Evolutionary conservation across 2,329 filamentous ascomycete species (phyloP).

Genomic region (Eutypa lata): DNA sequence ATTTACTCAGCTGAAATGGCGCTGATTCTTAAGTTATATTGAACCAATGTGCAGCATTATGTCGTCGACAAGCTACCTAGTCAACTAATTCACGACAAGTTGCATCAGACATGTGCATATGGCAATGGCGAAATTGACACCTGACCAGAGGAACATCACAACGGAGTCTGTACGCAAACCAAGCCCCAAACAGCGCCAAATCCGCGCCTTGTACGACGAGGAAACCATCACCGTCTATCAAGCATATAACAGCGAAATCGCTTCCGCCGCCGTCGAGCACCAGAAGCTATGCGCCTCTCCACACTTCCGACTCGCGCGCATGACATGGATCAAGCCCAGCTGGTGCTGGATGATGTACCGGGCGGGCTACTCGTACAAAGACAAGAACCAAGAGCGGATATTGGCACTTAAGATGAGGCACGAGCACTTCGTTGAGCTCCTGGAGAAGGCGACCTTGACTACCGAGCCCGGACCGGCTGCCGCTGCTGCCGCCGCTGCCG

Average conservation of each 20-base stretch:
- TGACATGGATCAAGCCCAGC: slow-evolving; percentile 65
- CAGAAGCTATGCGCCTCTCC: slow-evolving; percentile 53
- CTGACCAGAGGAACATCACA: no score
- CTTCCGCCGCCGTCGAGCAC: slow-evolving; percentile 44
- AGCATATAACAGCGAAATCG: slow-evolving; percentile 54
- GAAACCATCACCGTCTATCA: slow-evolving; percentile 60
- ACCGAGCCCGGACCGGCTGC: slow-evolving; percentile 12
- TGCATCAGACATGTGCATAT: no score
- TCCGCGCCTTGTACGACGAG: slow-evolving; percentile 48
- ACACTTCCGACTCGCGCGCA: slow-evolving; percentile 49
- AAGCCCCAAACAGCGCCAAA: slow-evolving; percentile 36
- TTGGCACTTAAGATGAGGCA: slow-evolving; percentile 55
- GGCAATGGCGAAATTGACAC: no score
- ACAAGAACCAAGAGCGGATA: slow-evolving; percentile 50
- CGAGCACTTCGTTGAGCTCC: slow-evolving; percentile 44
- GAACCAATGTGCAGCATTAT: no score
- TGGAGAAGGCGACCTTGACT: slow-evolving; percentile 35
- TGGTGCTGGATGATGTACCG: slow-evolving; percentile 66
- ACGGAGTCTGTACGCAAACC: no score
- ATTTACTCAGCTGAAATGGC: no score
- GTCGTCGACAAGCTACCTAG: no score
- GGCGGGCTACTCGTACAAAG: slow-evolving; percentile 57
- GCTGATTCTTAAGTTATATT: no score
- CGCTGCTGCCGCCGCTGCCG: slow-evolving; percentile 4
- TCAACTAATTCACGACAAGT: no score